Evolutionary conservation across 371 early-diverging fungal genomes (phyloP).

Genomic region (Lichtheimia corymbifera): DNA sequence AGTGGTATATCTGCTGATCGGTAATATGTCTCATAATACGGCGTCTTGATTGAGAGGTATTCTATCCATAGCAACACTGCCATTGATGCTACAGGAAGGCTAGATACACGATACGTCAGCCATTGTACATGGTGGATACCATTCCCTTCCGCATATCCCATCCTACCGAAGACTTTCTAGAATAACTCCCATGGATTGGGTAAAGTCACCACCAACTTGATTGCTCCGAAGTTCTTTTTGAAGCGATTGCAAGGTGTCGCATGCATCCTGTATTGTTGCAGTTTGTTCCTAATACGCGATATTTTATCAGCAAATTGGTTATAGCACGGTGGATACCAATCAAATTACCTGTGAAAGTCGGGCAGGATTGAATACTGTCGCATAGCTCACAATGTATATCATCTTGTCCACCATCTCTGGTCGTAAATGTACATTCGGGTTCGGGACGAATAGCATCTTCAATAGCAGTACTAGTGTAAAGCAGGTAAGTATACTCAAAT

Average conservation of each 20-base stretch:
- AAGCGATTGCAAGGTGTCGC: slow-evolving; percentile 19
- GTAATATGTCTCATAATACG: slow-evolving; percentile 70
- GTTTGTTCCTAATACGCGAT: slow-evolving; percentile 15
- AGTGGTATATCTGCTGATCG: slow-evolving; percentile 60
- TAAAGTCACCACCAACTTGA: slow-evolving; percentile 5
- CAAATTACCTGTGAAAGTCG: slow-evolving; percentile 20
- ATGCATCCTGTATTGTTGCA: slow-evolving; percentile 15
- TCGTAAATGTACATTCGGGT: slow-evolving; percentile 38
- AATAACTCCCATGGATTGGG: not conserved
- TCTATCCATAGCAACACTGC: slow-evolving; percentile 67
- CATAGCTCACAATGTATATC: slow-evolving; percentile 63
- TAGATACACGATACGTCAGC: slow-evolving; percentile 14
- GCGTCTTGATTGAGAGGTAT: slow-evolving; percentile 57
- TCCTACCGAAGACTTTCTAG: slow-evolving; percentile 4
- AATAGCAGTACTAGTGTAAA: slow-evolving; percentile 41
- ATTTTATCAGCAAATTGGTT: not conserved
- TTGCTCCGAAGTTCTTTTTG: slow-evolving; percentile 19
- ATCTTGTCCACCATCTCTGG: slow-evolving; percentile 60
- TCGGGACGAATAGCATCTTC: slow-evolving; percentile 49
- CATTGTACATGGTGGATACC: slow-evolving; percentile 26
- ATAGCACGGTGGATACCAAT: not conserved
- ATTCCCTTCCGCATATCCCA: slow-evolving; percentile 24
- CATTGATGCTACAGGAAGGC: slow-evolving; percentile 56
- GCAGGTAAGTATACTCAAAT: no score
- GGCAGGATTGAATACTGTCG: slow-evolving; percentile 50